phyloP scores from a whole-genome alignment of 2,329 filamentous ascomycete genomes.

The Exophiala aquamarina region DNA sequence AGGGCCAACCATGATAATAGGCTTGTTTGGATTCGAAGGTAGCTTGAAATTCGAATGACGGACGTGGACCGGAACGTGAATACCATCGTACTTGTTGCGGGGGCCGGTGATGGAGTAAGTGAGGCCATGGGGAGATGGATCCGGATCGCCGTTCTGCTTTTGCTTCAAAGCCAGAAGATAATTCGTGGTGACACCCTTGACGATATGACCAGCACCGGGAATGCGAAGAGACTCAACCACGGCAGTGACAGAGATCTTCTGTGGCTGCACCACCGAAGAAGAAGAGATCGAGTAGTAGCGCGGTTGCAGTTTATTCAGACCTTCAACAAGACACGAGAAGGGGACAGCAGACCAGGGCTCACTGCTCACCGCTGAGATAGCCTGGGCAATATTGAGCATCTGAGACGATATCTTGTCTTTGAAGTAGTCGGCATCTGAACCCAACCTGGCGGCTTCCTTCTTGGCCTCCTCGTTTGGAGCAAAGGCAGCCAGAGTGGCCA shows the following conservation, averaged over 20 bases:
- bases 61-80: constrained; percentile 92
- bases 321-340: constrained; percentile 93
- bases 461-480: constrained; percentile 82
- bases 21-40: constrained; percentile 89
- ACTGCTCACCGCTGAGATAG: constrained; percentile 71
- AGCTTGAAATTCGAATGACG: constrained; percentile 99
- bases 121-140: constrained; percentile 78
- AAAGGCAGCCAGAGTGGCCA: constrained; percentile 83
- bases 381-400: constrained; percentile 85
- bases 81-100: constrained; percentile 93
- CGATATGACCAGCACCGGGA: constrained; percentile 71
- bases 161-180: constrained; percentile 93
- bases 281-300: constrained; percentile 99
- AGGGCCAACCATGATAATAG: constrained; percentile 92
- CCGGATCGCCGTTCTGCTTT: constrained; percentile 87
- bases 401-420: constrained; percentile 77
- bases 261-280: constrained; percentile 87
- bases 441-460: constrained; percentile 83
- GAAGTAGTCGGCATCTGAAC: constrained; percentile 94
- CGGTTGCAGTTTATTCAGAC: constrained; percentile 89
- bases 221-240: constrained; percentile 83
- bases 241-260: constrained; percentile 92
- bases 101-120: constrained; percentile 86
- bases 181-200: constrained; percentile 96
- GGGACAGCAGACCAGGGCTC: constrained; percentile 81